These are phyloP conservation scores for Saturnispora saitoi DNA, from an alignment of 805 yeast species.

Conservation along the genomic window DNA sequence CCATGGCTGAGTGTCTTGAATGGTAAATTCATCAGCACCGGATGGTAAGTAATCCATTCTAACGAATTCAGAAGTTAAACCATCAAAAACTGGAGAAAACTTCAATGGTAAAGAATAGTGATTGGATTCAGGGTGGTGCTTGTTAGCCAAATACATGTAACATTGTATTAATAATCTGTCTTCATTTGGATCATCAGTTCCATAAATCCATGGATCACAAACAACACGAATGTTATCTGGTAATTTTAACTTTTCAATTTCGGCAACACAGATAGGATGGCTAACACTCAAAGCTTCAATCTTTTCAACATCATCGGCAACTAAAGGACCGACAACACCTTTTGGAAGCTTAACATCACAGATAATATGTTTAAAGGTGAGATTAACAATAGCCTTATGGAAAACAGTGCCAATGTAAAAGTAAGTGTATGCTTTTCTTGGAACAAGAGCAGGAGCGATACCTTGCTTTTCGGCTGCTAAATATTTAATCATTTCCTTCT, in stretches of 20 bases:
- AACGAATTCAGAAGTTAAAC: conserved; percentile 48
- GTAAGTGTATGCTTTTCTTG: conserved; percentile 62
- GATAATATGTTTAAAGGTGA: conserved; percentile 51
- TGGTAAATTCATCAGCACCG: conserved; percentile 57
- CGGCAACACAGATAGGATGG: conserved; percentile 55
- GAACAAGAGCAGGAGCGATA: conserved; percentile 43
- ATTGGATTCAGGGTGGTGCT: conserved; percentile 62
- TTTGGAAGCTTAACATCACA: conserved; percentile 47
- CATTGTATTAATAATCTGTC: conserved; percentile 58
- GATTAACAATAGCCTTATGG: conserved; percentile 66
- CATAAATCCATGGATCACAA: conserved; percentile 82
- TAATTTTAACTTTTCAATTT: conserved; percentile 56
- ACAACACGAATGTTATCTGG: conserved; percentile 47
- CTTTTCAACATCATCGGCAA: conserved; percentile 53
- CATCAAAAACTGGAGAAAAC: conserved; percentile 66
- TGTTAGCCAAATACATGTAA: conserved; percentile 63
- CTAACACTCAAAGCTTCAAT: conserved; percentile 42
- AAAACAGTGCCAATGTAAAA: conserved; percentile 49
- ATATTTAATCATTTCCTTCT: conserved; percentile 57
- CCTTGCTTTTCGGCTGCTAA: conserved; percentile 60
- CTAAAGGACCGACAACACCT: conserved; percentile 63
- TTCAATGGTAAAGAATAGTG: conserved; percentile 69
- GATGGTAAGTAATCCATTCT: conserved; percentile 70
- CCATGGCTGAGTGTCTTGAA: conserved; percentile 52
- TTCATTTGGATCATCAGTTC: conserved; percentile 57